These are phyloP conservation scores for Agaricus subrufescens DNA, from an alignment of 768 basidiomycete species.

Conservation along the genomic window DNA sequence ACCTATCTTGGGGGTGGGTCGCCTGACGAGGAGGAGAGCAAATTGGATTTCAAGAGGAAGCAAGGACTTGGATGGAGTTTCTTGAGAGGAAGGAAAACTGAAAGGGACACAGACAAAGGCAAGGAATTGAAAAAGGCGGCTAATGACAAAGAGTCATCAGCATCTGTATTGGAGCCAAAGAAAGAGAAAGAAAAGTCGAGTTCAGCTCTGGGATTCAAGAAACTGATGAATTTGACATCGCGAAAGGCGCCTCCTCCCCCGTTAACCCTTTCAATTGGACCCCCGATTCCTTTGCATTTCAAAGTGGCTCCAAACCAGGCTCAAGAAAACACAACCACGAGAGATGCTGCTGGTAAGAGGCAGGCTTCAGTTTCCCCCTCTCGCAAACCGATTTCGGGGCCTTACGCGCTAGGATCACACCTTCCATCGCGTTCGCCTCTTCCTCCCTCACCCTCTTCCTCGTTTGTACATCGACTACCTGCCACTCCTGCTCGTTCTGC, in stretches of 20 bases:
- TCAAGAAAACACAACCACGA: constrained; percentile 4
- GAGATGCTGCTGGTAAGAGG: constrained; percentile 8
- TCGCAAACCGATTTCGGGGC: constrained; percentile 39
- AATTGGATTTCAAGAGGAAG: background rate
- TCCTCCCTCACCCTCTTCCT: constrained; percentile 6
- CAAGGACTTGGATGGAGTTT: constrained; percentile 5
- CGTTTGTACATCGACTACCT: constrained; percentile 5
- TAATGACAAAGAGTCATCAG: constrained; percentile 8
- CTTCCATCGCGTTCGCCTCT: constrained; percentile 14
- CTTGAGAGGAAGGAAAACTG: constrained; percentile 4
- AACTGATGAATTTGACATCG: constrained; percentile 25
- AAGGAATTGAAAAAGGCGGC: constrained; percentile 11
- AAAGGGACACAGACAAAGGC: background rate
- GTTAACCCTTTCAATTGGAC: constrained; percentile 1
- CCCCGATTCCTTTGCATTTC: background rate
- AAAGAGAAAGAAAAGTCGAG: constrained; percentile 12
- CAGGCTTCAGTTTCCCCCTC: constrained; percentile 11
- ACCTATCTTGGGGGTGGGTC: background rate
- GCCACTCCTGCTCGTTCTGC: constrained; percentile 2
- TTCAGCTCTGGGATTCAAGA: constrained; percentile 22
- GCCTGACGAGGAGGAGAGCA: background rate
- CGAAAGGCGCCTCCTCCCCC: constrained; percentile 8
- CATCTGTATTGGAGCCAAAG: constrained; percentile 15
- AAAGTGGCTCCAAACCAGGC: background rate
- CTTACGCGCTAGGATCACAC: constrained; percentile 39